Conservation (phyloP, 805 yeast species). For the Lachancea dasiensis region DNA sequence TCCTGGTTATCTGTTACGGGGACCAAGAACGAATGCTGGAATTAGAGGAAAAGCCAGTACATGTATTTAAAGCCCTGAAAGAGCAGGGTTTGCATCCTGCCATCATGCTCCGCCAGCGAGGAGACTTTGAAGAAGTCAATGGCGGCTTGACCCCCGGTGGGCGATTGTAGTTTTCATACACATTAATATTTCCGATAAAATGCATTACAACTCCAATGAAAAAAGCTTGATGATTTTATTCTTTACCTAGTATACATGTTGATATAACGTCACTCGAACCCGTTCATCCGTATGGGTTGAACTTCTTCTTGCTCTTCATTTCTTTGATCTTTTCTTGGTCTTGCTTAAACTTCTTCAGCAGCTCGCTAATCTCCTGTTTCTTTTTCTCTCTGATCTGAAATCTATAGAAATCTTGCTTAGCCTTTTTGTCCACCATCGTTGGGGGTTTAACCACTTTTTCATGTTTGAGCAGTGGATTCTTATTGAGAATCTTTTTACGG, state of each 20-base stretch:
- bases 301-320: constrained; percentile 75
- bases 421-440: constrained; percentile 53
- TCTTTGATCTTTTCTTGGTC: constrained; percentile 81
- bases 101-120: constrained; percentile 83
- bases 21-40: constrained; percentile 82
- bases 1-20: constrained; percentile 82
- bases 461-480: constrained; percentile 31
- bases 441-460: constrained; percentile 20
- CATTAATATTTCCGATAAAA: not conserved
- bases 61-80: constrained; percentile 74
- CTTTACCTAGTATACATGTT: constrained; percentile 1
- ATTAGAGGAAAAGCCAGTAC: constrained; percentile 82
- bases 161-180: constrained; percentile 12
- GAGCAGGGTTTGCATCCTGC: constrained; percentile 86
- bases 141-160: constrained; percentile 18
- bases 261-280: not conserved
- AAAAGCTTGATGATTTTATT: too few species aligned
- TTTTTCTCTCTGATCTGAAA: constrained; percentile 93
- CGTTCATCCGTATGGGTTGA: constrained; percentile 64
- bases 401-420: constrained; percentile 85
- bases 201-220: not conserved
- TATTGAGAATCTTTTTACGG: constrained; percentile 30
- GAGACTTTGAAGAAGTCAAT: constrained; percentile 38
- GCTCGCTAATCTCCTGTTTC: constrained; percentile 85
- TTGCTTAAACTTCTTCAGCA: constrained; percentile 74